Evolutionary conservation across 1,284 basidiomycete genomes (phyloP).

Genomic region (Tilletiaria anomala): DNA sequence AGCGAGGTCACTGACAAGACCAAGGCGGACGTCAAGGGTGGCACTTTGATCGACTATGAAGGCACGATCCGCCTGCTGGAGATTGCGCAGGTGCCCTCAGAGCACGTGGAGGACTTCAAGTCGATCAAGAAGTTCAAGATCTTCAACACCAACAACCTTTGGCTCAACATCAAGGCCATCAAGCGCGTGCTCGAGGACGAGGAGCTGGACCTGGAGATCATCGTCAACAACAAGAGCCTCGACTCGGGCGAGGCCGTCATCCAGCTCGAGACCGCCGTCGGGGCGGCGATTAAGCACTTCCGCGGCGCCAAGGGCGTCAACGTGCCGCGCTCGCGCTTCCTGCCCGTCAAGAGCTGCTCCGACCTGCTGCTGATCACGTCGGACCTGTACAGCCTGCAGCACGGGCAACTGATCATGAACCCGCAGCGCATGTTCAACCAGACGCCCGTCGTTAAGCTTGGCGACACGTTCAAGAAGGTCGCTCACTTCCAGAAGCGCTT

Average conservation of each 20-base stretch:
- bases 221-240: slow-evolving; percentile 70
- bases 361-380: slow-evolving; percentile 81
- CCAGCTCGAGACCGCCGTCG: slow-evolving; percentile 92
- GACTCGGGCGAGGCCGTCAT: slow-evolving; percentile 57
- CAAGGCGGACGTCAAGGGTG: slow-evolving; percentile 99
- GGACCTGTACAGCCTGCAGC: slow-evolving; percentile 85
- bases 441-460: slow-evolving; percentile 93
- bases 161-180: slow-evolving; percentile 79
- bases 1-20: slow-evolving; percentile 88
- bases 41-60: slow-evolving; percentile 85
- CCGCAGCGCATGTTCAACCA: slow-evolving; percentile 48
- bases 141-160: slow-evolving; percentile 61
- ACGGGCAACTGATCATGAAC: slow-evolving; percentile 78
- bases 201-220: slow-evolving; percentile 69
- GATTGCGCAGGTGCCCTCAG: slow-evolving; percentile 94
- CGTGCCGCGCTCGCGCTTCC: slow-evolving; percentile 90
- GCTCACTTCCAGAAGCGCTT: slow-evolving; percentile 93
- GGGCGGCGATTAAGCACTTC: slow-evolving; percentile 97
- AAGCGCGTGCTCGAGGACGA: slow-evolving; percentile 85
- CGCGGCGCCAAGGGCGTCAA: slow-evolving; percentile 83
- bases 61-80: slow-evolving; percentile 87
- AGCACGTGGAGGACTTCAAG: slow-evolving; percentile 98
- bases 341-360: slow-evolving; percentile 62
- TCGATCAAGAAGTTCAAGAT: slow-evolving; percentile 49
- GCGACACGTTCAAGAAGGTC: slow-evolving; percentile 65